These are phyloP conservation scores for Ustilago nuda DNA, from an alignment of 1,284 basidiomycete species.

Conservation along the genomic window DNA sequence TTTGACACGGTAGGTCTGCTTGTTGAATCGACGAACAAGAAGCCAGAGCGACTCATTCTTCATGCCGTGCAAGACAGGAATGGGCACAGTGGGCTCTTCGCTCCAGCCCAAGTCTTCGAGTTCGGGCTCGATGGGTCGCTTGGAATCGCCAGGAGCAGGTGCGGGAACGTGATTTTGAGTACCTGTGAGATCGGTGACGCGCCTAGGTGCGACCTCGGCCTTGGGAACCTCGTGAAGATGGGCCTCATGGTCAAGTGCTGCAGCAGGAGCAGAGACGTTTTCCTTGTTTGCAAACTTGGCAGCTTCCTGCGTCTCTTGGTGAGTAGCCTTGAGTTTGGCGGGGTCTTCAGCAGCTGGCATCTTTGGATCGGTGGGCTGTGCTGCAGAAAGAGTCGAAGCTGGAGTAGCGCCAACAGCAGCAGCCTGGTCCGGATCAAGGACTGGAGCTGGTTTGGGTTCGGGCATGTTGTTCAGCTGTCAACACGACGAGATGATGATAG, in stretches of 20 bases:
- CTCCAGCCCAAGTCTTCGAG: constrained; percentile 61
- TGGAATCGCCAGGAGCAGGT: constrained; percentile 42
- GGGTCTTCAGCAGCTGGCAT: constrained; percentile 27
- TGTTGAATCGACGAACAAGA: constrained; percentile 72
- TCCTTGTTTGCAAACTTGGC: constrained; percentile 31
- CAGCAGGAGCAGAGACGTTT: constrained; percentile 15
- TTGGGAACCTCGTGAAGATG: constrained; percentile 49
- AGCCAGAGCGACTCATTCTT: constrained; percentile 71
- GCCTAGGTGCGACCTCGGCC: constrained; percentile 36
- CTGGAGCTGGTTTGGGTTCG: constrained; percentile 23
- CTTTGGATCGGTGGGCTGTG: constrained; percentile 28
- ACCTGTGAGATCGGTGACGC: constrained; percentile 27
- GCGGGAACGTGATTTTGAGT: constrained; percentile 42
- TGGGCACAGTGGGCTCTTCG: constrained; percentile 54
- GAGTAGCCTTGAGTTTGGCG: constrained; percentile 16
- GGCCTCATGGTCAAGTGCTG: constrained; percentile 45
- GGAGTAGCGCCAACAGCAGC: constrained; percentile 27
- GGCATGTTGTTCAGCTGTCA: background rate
- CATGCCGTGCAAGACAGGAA: constrained; percentile 67
- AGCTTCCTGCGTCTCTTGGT: constrained; percentile 23
- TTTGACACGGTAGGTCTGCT: constrained; percentile 71
- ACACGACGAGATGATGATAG: constrained; percentile 3
- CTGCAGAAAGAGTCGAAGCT: constrained; percentile 10
- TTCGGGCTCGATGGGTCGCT: constrained; percentile 56
- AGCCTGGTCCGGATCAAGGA: constrained; percentile 47